Conservation (phyloP, 148 eudicot genomes). For the Cornus controversa region DNA sequence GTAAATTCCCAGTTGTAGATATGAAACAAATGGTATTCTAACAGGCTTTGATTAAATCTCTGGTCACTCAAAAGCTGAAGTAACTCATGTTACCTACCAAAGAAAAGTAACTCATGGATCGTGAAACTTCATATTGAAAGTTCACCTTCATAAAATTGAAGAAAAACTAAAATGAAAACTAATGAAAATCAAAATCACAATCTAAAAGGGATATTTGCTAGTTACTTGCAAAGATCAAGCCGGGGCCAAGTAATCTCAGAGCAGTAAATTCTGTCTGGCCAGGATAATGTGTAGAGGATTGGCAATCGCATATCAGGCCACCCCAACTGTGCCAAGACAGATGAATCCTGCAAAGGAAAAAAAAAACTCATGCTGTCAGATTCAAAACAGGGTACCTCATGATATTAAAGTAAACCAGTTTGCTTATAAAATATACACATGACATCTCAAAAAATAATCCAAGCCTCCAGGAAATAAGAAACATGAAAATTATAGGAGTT, state of each 20-base stretch:
- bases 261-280: conserved; percentile 94
- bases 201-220: neutral
- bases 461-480: neutral
- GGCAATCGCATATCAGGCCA: conserved; percentile 99
- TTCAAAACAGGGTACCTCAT: neutral
- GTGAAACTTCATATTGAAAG: too few species aligned
- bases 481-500: conserved; percentile 1
- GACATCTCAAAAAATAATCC: neutral
- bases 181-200: neutral
- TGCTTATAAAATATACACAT: neutral
- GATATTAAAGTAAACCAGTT: conserved; percentile 1
- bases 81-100: too few species aligned
- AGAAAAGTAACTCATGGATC: too few species aligned
- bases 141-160: too few species aligned
- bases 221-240: conserved; percentile 98
- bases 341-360: conserved; percentile 64
- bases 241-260: conserved; percentile 99
- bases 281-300: conserved; percentile 88
- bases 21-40: neutral
- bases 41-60: neutral
- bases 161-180: neutral
- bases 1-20: neutral
- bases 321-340: conserved; percentile 91
- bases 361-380: neutral
- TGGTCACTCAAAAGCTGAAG: neutral